Evolutionary conservation across 2,329 filamentous ascomycete species (phyloP).

Genomic region (Xylariaceae sp.): DNA sequence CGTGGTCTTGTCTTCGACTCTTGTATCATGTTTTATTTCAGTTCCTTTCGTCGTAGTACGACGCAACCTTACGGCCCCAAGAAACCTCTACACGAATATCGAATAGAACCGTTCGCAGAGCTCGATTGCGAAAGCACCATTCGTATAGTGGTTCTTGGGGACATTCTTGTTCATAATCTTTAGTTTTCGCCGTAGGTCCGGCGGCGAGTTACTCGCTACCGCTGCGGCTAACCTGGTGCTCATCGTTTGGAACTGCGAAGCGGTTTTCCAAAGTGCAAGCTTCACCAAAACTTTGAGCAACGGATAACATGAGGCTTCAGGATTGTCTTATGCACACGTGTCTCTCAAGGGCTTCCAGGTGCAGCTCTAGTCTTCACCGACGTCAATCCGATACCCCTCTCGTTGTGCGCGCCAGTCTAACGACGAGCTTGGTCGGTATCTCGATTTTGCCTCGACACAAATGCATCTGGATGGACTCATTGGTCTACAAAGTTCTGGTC

Average conservation of each 20-base stretch:
- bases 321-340: conserved; percentile 8
- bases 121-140: conserved; percentile 11
- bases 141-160: conserved; percentile 24
- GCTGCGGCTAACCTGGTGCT: conserved; percentile 6
- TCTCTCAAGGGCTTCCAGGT: conserved; percentile 9
- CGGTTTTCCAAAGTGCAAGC: conserved; percentile 2
- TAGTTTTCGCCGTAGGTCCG: conserved; percentile 19
- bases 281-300: conserved; percentile 7
- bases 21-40: conserved; percentile 18
- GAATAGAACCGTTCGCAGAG: conserved; percentile 9
- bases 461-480: conserved; percentile 19
- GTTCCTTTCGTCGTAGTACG: conserved; percentile 19
- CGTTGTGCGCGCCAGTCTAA: conserved; percentile 18
- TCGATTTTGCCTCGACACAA: conserved; percentile 14
- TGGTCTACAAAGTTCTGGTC: conserved; percentile 21
- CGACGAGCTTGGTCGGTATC: conserved; percentile 29
- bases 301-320: neutral
- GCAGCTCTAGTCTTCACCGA: conserved; percentile 6
- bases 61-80: conserved; percentile 14
- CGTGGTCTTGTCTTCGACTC: conserved; percentile 23
- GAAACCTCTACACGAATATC: conserved; percentile 6
- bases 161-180: conserved; percentile 34
- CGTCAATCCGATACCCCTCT: conserved; percentile 28
- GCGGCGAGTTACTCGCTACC: conserved; percentile 1
- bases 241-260: conserved; percentile 4